A percentile compares a stretch with the other conserved stretches of the same genome.
These are phyloP conservation scores for Kodamaea fukazawae DNA, from an alignment of 805 yeast genomes.

Conservation along the genomic window DNA sequence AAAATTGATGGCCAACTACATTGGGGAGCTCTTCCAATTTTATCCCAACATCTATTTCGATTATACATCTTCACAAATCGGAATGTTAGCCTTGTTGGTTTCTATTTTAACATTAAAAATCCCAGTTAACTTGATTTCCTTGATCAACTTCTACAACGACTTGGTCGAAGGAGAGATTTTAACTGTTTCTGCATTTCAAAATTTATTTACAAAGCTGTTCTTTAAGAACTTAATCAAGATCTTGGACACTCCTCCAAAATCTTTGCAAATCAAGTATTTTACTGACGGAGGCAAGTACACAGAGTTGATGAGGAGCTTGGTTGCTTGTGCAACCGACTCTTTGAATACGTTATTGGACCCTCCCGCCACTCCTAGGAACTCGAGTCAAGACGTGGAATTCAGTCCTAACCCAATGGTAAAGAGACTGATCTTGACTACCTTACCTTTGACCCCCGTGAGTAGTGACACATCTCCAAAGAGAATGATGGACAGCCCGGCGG, in stretches of 20 bases:
- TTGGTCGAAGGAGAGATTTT: conserved; percentile 18
- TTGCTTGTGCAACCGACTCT: conserved; percentile 29
- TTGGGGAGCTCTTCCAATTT: conserved; percentile 67
- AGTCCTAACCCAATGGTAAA: conserved; percentile 17
- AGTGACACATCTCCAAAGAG: conserved; percentile 27
- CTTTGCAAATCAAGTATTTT: conserved; percentile 42
- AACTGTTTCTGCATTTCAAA: conserved; percentile 14
- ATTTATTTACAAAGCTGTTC: conserved; percentile 21
- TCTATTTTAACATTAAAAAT: conserved; percentile 36
- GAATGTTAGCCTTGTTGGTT: conserved; percentile 43
- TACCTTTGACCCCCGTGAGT: conserved; percentile 21
- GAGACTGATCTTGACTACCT: too few relatives aligned
- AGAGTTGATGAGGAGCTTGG: conserved; percentile 35
- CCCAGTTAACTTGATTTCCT: conserved; percentile 23
- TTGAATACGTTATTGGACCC: conserved; percentile 19
- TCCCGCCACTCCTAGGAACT: conserved; percentile 32
- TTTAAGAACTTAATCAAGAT: conserved; percentile 30
- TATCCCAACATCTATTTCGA: conserved; percentile 56
- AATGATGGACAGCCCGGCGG: neutral
- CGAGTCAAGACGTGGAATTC: conserved; percentile 1
- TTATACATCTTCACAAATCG: conserved; percentile 52
- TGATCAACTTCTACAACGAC: conserved; percentile 20
- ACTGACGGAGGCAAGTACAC: conserved; percentile 26
- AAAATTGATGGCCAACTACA: conserved; percentile 43
- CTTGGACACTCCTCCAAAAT: conserved; percentile 45